These are phyloP conservation scores for Ceratobasidium theobromae DNA, from an alignment of 1,284 basidiomycete genomes.

Conservation along the genomic window DNA sequence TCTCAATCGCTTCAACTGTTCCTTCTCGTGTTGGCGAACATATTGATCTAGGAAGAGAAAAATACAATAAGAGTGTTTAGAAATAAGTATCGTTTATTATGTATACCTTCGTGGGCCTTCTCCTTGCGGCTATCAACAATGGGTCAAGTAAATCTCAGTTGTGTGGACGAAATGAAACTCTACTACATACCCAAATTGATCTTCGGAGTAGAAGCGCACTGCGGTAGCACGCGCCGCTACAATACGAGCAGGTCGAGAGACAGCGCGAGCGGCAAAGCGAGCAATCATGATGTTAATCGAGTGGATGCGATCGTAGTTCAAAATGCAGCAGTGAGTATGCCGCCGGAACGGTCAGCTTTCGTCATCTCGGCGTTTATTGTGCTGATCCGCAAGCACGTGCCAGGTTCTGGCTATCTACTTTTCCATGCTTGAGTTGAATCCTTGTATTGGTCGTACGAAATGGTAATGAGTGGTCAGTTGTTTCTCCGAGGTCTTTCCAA, in stretches of 20 bases:
- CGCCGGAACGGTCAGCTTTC: not conserved
- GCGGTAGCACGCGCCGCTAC: not conserved
- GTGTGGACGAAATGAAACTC: not conserved
- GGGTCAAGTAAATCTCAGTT: not conserved
- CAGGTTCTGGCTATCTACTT: too few relatives aligned
- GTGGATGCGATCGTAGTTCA: constrained; percentile 8
- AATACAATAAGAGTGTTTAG: not conserved
- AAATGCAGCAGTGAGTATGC: constrained; percentile 10
- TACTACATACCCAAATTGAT: constrained; percentile 18
- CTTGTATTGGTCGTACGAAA: too few relatives aligned
- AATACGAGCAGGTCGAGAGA: not conserved
- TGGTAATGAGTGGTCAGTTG: too few relatives aligned
- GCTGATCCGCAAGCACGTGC: too few relatives aligned
- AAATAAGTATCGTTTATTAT: not conserved
- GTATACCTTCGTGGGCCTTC: constrained; percentile 15
- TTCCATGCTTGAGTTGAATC: too few relatives aligned
- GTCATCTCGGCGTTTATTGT: constrained; percentile 6
- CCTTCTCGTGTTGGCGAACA: constrained; percentile 15
- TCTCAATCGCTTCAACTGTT: constrained; percentile 17
- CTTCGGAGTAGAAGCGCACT: constrained; percentile 22
- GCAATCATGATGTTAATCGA: constrained; percentile 28
- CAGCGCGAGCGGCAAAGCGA: constrained; percentile 18
- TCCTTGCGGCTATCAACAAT: constrained; percentile 17
- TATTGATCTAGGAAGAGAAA: constrained; percentile 25
- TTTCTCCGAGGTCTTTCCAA: too few relatives aligned